These are phyloP conservation scores for Candida sanyiensis DNA, from an alignment of 805 yeast genomes.

Conservation along the genomic window DNA sequence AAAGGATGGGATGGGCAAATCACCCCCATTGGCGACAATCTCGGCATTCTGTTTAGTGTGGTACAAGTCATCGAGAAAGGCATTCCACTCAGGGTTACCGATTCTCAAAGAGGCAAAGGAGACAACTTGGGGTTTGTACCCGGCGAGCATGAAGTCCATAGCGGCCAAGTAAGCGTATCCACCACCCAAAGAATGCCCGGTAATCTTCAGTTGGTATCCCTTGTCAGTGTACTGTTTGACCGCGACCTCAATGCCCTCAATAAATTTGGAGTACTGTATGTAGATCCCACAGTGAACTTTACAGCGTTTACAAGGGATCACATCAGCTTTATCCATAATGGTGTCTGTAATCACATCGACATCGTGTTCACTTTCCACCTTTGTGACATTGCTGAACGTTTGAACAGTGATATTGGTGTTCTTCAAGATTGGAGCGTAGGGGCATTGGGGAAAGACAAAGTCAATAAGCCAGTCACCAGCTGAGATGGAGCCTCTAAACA, in stretches of 20 bases:
- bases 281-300: constrained; percentile 62
- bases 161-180: constrained; percentile 62
- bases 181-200: constrained; percentile 77
- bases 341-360: neutral
- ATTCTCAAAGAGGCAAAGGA: constrained; percentile 65
- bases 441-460: constrained; percentile 40
- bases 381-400: constrained; percentile 2
- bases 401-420: constrained; percentile 1
- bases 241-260: constrained; percentile 31
- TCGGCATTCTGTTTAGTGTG: constrained; percentile 31
- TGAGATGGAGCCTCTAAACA: constrained; percentile 60
- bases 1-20: constrained; percentile 26
- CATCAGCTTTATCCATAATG: neutral
- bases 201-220: constrained; percentile 44
- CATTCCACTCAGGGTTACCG: constrained; percentile 47
- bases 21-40: constrained; percentile 29
- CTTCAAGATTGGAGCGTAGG: constrained; percentile 38
- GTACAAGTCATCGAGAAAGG: constrained; percentile 48
- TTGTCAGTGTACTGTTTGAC: constrained; percentile 33
- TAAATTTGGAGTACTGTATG: constrained; percentile 38
- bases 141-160: constrained; percentile 51
- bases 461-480: constrained; percentile 59
- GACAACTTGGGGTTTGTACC: constrained; percentile 48
- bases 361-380: neutral
- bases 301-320: constrained; percentile 42